Base-by-base conservation (phyloP, 352 stramenopile genomes). In the Pythium apleroticum region DNA sequence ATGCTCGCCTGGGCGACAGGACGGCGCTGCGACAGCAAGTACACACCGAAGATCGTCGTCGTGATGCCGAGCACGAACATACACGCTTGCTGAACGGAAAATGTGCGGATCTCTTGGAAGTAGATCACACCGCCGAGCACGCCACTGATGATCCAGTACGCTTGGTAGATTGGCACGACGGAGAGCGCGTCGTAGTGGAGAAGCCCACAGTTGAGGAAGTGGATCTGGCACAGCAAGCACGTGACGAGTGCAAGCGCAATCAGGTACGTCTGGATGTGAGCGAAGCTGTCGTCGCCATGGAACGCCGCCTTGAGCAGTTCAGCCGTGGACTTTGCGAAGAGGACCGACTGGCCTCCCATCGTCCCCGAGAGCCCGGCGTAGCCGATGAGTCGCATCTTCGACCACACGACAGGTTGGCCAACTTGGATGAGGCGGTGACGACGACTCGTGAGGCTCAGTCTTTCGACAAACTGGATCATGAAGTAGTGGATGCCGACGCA, bases 41-140 rank as follows among this genome's bases (percentile, higher is more conserved):
- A 79, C 27, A 96, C 82, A n/a, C 88, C 88, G 20, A 86, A 82
- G 64, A 96, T 93, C 17, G 87, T 96, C 8, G 84, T 80, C 15
- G 74, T 65, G 52, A 92, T 95, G 35, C 88, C 88, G 1, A 95
- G 30, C n/a, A 93, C 79, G 63, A 96, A 96, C 78, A 93, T 91
- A 43, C 75, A 71, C 10, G 81, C 81, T 49, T 96, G 86, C 22
- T 87, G 57, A 22, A 83, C 70, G 4, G 84, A 88, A 57, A 96
- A 91, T 5, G 76, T 75, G 30, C 81, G 81, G 57, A 92, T 92
- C 66, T 98, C 92, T 55, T 97, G 80, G 68, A 97, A 98, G 73
- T 97, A 98, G 28, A 97, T 86, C 28, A 90, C 80, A 1, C 91
- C 92, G 12, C 92, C 91, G 0, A 97, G 73, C 30, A 97, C 86